Evolutionary conservation across 177 flowering plant genomes (phyloP).

Genomic region (Vitis hybrid): DNA sequence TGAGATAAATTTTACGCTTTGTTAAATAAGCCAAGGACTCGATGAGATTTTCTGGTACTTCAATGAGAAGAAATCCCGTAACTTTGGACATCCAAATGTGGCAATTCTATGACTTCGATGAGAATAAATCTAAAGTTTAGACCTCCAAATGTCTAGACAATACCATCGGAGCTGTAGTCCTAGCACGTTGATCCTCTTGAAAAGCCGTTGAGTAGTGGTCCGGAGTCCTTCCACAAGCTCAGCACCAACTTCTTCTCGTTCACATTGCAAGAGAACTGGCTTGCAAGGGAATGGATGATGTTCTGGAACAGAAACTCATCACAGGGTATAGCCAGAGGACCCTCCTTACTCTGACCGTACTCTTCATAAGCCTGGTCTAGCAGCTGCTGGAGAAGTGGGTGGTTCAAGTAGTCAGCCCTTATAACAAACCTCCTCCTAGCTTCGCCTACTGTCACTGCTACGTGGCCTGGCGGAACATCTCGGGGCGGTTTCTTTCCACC

Average conservation of each 20-base stretch:
- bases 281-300: conserved; percentile 9
- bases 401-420: conserved; percentile 27
- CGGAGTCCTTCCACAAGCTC: conserved; percentile 7
- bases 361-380: conserved; percentile 26
- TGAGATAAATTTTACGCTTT: too few species aligned
- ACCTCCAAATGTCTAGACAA: too few species aligned
- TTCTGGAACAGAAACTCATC: conserved; percentile 21
- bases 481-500: conserved; percentile 17
- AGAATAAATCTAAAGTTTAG: background rate
- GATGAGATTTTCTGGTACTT: too few species aligned
- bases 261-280: background rate
- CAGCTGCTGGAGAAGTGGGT: conserved; percentile 20
- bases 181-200: background rate
- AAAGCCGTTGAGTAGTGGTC: conserved; percentile 8
- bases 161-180: background rate
- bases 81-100: too few species aligned
- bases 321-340: conserved; percentile 29
- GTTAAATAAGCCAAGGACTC: too few species aligned
- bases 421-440: conserved; percentile 24
- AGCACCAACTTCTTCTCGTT: background rate
- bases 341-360: conserved; percentile 13
- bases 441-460: conserved; percentile 26
- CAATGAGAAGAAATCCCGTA: too few species aligned
- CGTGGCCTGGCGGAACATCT: conserved; percentile 30
- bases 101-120: too few species aligned